Conservation (phyloP, 169 alveolate genomes). For the Plasmodium coatneyi region DNA sequence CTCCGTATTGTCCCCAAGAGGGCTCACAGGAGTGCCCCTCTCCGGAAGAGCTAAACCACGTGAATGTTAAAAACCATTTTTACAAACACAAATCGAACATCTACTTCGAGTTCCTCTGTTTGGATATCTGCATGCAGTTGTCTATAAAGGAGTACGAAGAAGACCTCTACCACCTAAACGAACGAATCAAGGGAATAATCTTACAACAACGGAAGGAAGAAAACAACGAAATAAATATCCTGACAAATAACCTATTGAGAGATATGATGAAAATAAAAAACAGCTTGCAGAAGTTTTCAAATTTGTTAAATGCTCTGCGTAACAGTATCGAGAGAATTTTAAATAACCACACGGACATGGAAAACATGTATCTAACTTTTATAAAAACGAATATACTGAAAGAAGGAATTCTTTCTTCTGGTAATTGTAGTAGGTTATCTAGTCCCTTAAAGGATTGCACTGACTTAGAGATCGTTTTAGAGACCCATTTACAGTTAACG, state of each 20-base stretch:
- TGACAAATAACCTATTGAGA: constrained; percentile 31
- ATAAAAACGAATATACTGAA: not conserved
- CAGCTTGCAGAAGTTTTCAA: constrained; percentile 45
- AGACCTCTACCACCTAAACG: constrained; percentile 14
- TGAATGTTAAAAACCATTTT: constrained; percentile 34
- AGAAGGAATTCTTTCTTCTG: not conserved
- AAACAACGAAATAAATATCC: constrained; percentile 43
- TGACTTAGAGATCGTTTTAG: constrained; percentile 53
- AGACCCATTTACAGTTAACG: constrained; percentile 63
- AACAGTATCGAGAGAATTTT: constrained; percentile 34
- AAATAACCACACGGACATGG: constrained; percentile 35
- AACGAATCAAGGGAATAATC: constrained; percentile 9
- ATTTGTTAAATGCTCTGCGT: constrained; percentile 53
- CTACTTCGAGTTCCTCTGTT: constrained; percentile 38
- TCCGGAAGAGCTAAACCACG: constrained; percentile 31
- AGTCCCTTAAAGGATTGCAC: constrained; percentile 6
- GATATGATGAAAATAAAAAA: constrained; percentile 70
- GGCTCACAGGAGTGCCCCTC: not conserved
- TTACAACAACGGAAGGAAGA: constrained; percentile 40
- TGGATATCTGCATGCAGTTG: constrained; percentile 62
- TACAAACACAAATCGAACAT: constrained; percentile 34
- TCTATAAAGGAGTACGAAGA: constrained; percentile 55
- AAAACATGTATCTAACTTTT: constrained; percentile 49
- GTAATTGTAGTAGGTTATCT: not conserved
- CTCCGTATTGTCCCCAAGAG: not conserved